Base-by-base conservation (phyloP, 2,329 filamentous ascomycete species). In the Alternaria viburni region DNA sequence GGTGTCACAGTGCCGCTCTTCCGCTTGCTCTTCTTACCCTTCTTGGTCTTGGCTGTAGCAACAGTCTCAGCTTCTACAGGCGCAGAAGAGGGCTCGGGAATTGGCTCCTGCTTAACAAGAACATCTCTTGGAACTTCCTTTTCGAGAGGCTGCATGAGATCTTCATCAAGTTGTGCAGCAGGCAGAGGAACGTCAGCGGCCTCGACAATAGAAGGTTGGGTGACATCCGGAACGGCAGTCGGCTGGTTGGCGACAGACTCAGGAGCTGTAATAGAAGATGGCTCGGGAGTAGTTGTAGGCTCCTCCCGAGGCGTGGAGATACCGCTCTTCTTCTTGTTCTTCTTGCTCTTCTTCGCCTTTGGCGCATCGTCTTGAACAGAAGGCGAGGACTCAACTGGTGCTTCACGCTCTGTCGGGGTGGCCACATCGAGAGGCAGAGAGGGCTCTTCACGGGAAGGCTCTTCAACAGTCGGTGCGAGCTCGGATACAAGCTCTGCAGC, bases 321-420 rank as follows among this genome's bases (percentile, higher is more conserved):
- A 28, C 61, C 66, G 25, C 61, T 72, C 60, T 67, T 69, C 36
- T 47, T 61, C 59, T 71, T 71, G 54, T 36, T 55, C 59, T 72
- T 75, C 55, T 72, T 73, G 49, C 58, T 50, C 47, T 73, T 73
- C 58, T 75, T 74, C 19, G 68, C 69, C 54, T 66, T 69, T 1
- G 65, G 30, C 10, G 66, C 44, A 21, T 67, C 63, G 32, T 67
- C 66, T n/a, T 26, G 54, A 12, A 25, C 28, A 17, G 59, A 21
- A 12, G 57, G 12, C 4, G 17, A 8, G 15, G 49, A 17, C 13
- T 59, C 57, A n/a, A 15, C 15, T 51, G 44, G n/a, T 28, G 12
- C 15, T 19, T 55, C 61, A 12, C 19, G 56, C 19, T 62, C 43
- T n/a, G 13, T 28, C 3, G 13, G n/a, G 10, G 17, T 25, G 15